Evolutionary conservation across 2,329 filamentous ascomycete genomes (phyloP), one percentile per base, ranked within the genome.

Genomic region (Aureobasidium sp.): DNA sequence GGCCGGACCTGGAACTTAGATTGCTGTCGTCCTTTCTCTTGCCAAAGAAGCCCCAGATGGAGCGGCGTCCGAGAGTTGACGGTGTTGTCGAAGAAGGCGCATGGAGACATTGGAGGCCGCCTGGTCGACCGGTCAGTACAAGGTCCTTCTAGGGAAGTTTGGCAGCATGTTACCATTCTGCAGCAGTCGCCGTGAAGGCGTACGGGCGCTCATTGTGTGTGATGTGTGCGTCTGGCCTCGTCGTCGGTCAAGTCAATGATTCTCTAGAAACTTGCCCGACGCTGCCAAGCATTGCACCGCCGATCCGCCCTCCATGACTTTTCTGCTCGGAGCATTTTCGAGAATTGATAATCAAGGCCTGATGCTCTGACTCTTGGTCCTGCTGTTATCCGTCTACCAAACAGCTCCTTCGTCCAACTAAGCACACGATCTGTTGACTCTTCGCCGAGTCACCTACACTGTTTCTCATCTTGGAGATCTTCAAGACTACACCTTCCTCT

Each of bases 101-200:
- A 45, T 65, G 60, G 27, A 66, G 65, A 49, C 58, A 63, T 63
- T 65, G 64, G 49, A 62, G 61, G 39, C 60, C 61, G 61, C 49
- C 54, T 61, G 40, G 5, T 64, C 17, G 33, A 47, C 42, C 37
- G 31, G 54, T 64, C 37, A 61, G 24, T 14, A 39, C 4, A 1
- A 3, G 5, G 7, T 3, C 27, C 27, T 4, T 12, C n/a, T 8
- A 45, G 15, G 9, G 33, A 19, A 14, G 19, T 19, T n/a, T 19
- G 40, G 15, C 19, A 44, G 58, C 44, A 63, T 66, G 79, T 62
- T 80, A 90, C 87, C 83, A 72, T 81, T 78, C 70, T 79, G 77
- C 61, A 81, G 78, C 68, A 87, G 76, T 76, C 82, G 82, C 77
- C 84, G 77, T 69, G 84, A 79, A 67, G 86, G 84, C 70, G 85